Evolutionary conservation across 352 stramenopile genomes (phyloP), one percentile per base, ranked within the genome.

Genomic region (Sclerospora graminicola): DNA sequence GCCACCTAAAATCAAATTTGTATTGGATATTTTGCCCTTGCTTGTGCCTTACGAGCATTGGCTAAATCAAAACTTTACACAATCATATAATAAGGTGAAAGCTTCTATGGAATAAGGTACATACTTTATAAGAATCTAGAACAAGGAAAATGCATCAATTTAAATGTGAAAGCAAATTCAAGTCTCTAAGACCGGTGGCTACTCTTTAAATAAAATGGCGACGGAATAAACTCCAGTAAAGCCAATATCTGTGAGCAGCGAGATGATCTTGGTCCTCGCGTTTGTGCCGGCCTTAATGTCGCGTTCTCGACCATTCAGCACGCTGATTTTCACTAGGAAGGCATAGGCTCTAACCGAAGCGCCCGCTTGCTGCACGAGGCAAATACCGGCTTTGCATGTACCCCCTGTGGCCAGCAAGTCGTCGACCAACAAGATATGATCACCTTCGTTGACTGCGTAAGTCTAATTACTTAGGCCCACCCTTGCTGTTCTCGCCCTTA

Each of bases 331-430:
- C 21, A 98, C 90, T n/a, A 98, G 86, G 57, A 96, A 97, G 4
- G 95, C 70, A 60, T 81, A 95, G 55, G 95, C 89, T 2, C 88
- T 80, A 18, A 98, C 83, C 23, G 60, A 76, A 19, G 81, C 88
- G 18, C 80, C 84, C n/a, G 75, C 70, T 48, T 84, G 71, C 54
- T 94, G 82, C 44, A 95, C 76, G 24, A 96, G 74, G 28, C 84
- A 78, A 35, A 95, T 75, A 13, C 75, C 83, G 11, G 86, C 86
- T 41, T 85, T 67, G 18, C 97, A 78, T 0, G 94, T 98, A 51
- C 94, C 94, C 40, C 95, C 95, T 4, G 95, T 98, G 14, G 95
- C 95, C 15, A 99, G 79, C 45, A 99, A 69, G 61, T 99, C 95
- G 61, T 98, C 95, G 51, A 98, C 89, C 28, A 99, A 84, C 40